Percentiles rank a stretch among this genome's conserved stretches.
phyloP scores from a whole-genome alignment of 2,329 filamentous ascomycete species.

The Aspergillus sp. region DNA sequence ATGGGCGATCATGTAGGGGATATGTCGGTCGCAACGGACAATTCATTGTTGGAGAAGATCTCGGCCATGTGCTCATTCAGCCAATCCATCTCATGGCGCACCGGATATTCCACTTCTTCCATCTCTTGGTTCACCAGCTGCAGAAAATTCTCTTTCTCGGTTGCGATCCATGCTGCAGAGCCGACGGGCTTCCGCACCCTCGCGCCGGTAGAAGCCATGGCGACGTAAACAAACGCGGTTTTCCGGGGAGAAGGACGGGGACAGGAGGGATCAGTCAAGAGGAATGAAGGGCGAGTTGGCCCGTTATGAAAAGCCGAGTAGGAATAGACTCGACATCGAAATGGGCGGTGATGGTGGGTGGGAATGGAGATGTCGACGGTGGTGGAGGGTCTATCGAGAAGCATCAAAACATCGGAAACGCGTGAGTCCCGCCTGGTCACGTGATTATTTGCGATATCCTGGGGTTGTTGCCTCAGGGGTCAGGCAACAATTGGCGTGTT shows the following conservation, averaged over 20 bases:
- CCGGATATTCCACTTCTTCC: slow-evolving; percentile 90
- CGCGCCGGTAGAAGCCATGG: slow-evolving; percentile 36
- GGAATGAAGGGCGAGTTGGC: slow-evolving; percentile 5
- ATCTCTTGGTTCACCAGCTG: slow-evolving; percentile 76
- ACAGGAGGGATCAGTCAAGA: neutral
- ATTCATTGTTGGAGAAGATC: slow-evolving; percentile 80
- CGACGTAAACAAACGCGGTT: slow-evolving; percentile 37
- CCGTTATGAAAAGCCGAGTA: slow-evolving; percentile 1
- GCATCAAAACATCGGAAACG: slow-evolving; percentile 20
- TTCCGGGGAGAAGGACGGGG: neutral
- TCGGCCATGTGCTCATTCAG: slow-evolving; percentile 97
- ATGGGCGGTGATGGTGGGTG: slow-evolving; percentile 3
- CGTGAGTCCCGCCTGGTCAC: slow-evolving; percentile 15
- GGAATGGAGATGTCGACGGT: slow-evolving; percentile 6
- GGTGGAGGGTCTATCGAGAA: slow-evolving; percentile 13
- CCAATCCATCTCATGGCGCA: slow-evolving; percentile 94
- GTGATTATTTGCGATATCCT: slow-evolving; percentile 13
- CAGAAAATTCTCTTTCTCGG: slow-evolving; percentile 75
- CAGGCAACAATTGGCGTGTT: slow-evolving; percentile 2
- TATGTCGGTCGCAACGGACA: slow-evolving; percentile 58
- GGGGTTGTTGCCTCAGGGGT: neutral
- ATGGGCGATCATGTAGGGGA: slow-evolving; percentile 9
- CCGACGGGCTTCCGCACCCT: slow-evolving; percentile 61
- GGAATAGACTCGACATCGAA: slow-evolving; percentile 12
- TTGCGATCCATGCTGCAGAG: slow-evolving; percentile 78